Percentiles rank a stretch among this genome's conserved stretches.
phyloP scores from a whole-genome alignment of 2,329 filamentous ascomycete genomes.

The Pseudogymnoascus sp. region DNA sequence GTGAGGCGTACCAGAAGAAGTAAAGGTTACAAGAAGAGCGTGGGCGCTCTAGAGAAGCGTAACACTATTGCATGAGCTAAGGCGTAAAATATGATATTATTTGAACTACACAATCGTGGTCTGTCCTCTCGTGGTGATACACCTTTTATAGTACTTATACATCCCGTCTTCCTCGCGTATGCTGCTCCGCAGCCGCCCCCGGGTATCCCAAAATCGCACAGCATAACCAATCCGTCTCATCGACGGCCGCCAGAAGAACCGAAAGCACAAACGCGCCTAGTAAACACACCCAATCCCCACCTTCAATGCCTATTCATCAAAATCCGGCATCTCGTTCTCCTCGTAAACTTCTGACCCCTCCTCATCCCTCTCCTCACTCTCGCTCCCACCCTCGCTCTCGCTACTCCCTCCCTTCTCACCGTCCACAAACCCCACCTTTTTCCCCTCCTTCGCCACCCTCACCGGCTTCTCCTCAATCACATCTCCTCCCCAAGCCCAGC shows the following conservation, averaged over 20 bases:
- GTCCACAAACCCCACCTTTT: conserved; percentile 56
- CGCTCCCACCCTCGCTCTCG: conserved; percentile 9
- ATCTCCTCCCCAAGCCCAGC: conserved; percentile 86
- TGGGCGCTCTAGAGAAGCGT: not conserved
- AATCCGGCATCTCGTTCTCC: conserved; percentile 27
- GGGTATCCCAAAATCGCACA: conserved; percentile 6
- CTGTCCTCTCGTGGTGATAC: not conserved
- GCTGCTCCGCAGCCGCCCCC: not conserved
- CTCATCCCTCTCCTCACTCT: conserved; percentile 13
- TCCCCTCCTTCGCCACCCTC: conserved; percentile 32
- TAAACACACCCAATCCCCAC: not conserved
- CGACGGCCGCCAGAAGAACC: conserved; percentile 3
- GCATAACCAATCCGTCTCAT: not conserved
- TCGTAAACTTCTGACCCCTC: conserved; percentile 28
- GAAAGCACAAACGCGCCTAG: conserved; percentile 5
- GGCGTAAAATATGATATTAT: conserved; percentile 8
- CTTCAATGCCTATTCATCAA: conserved; percentile 4
- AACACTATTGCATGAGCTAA: not conserved
- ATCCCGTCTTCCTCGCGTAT: not conserved
- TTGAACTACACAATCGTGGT: not conserved
- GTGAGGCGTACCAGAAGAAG: not conserved
- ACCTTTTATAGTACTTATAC: conserved; percentile 1
- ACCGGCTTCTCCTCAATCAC: conserved; percentile 53
- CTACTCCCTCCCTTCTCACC: conserved; percentile 16
- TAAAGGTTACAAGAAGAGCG: not conserved